Evolutionary conservation across 2,329 filamentous ascomycete genomes (phyloP), one percentile per base, ranked within the genome.

Genomic region (Gaeumannomyces sp.): DNA sequence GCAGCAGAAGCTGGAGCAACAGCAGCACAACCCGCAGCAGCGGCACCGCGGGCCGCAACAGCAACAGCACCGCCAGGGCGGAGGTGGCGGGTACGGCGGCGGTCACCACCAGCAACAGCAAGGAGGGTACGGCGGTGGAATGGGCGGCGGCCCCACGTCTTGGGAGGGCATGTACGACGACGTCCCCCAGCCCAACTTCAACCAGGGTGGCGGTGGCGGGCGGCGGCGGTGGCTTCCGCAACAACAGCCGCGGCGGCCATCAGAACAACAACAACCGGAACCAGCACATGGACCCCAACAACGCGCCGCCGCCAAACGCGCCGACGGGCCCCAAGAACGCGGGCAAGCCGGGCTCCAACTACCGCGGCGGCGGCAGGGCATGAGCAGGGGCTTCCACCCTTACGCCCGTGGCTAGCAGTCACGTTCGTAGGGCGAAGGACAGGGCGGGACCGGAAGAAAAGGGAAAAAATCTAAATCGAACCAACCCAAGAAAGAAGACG

Each of bases 141-240:
- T 71, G 53, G 73, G 71, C 10, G 73, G 80, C 59, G 87, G 87
- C 22, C 89, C 90, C n/a, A 92, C 91, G 29, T 93, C 89, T 57
- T 97, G 93, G 93, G 94, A 98, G 76, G 94, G 94, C 72, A 97
- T 97, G 93, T 98, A 97, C 76, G 94, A 98, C 74, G 94, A 97
- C 74, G 91, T 93, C 2, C 93, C 93, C 22, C 92, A 94, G 73
- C 92, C 92, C 6, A 88, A 63, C 70, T 84, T 88, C 69, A 81
- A 78, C 70, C 76, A 76, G 65, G 79, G 81, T 69, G 80, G 78
- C 22, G 83, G 80, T 60, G 80, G 82, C 62, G n/a, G 76, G 72
- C n/a, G 76, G 80, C 66, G 81, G 82, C 62, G 78, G 73, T 22
- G 45, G 74, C 56, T 76, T 76, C 68, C 71, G 73, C 60, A 71